Conservation (phyloP, 1,284 basidiomycete species). For the Boletus smithii region DNA sequence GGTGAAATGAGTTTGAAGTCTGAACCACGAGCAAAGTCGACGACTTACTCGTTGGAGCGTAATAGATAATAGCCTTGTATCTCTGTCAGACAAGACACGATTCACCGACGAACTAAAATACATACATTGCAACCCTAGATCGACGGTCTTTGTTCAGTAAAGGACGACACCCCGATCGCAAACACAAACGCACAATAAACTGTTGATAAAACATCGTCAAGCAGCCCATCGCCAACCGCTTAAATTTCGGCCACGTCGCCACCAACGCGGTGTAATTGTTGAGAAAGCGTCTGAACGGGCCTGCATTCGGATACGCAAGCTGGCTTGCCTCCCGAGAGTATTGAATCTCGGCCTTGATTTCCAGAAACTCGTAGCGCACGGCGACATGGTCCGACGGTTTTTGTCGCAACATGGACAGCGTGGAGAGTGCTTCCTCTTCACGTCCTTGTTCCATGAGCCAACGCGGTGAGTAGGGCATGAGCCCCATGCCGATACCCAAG, state of each 20-base stretch:
- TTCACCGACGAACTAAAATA: neutral
- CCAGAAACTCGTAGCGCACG: conserved; percentile 32
- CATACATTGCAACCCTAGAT: conserved; percentile 32
- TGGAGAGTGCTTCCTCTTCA: conserved; percentile 32
- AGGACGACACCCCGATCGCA: neutral
- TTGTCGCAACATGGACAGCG: conserved; percentile 27
- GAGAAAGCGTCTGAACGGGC: conserved; percentile 15
- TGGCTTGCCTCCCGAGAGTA: conserved; percentile 26
- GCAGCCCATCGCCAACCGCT: conserved; percentile 31
- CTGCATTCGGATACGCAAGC: conserved; percentile 22
- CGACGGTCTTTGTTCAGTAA: conserved; percentile 2
- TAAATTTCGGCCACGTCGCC: conserved; percentile 35
- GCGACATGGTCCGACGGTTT: conserved; percentile 15
- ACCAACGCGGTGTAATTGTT: conserved; percentile 29
- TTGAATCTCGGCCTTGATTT: conserved; percentile 32
- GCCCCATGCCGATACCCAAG: conserved; percentile 34
- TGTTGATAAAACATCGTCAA: conserved; percentile 36
- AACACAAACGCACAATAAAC: conserved; percentile 27
- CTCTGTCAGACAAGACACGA: conserved; percentile 10
- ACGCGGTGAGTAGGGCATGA: conserved; percentile 37
- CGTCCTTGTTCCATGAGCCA: conserved; percentile 37
- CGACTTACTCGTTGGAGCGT: conserved; percentile 34
- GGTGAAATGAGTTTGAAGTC: conserved; percentile 1
- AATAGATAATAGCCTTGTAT: conserved; percentile 33
- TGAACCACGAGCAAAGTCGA: neutral